Base-by-base conservation (phyloP, 768 basidiomycete genomes). In the Termitomyces eurrhizus region DNA sequence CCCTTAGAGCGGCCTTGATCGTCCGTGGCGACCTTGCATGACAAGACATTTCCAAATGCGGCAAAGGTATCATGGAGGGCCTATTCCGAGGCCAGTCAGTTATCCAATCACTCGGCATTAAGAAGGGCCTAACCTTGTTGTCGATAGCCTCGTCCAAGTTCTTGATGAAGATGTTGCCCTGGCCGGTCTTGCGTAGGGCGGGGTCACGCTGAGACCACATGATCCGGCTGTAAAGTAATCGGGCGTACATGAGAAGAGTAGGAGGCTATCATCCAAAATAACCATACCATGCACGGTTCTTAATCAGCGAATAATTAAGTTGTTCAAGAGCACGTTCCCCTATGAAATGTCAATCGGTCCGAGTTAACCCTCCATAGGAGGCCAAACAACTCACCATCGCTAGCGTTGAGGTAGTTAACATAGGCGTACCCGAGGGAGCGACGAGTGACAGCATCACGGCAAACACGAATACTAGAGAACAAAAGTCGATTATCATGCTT, bases 141-240 rank as follows among this genome's bases (percentile, higher is more conserved):
- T 99, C 97, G 67, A 98, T 98, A 59, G 82, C 83, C 76, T 96
- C 93, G 70, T 97, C 95, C 67, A 99, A 79, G 79, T 99, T 99
- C 82, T 99, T 99, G 80, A 99, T 98, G 81, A 99, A 99, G 72
- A 99, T 94, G 76, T 99, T 99, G 75, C 97, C 97, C 80, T 98
- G 95, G 65, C 95, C 95, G 65, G 95, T 98, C 87, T 98, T 98
- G 77, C 97, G 92, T 72, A 99, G 88, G 67, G 95, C 93, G 61
- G 97, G 97, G 80, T 98, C 97, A 74, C 97, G 93, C 85, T 98
- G 97, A 71, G 95, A 98, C 96, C 97, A 98, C 97, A 99, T 99
- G 84, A 99, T 99, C 70, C 97, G 93, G 82, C 92, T 93, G 66
- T 64, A 57, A 62, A 57, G 41, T 63, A 52, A 33, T 36, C 41